Percentiles rank a stretch among this genome's conserved stretches.
phyloP scores from a whole-genome alignment of 306 rosid genomes.

The Vicia sativa region DNA sequence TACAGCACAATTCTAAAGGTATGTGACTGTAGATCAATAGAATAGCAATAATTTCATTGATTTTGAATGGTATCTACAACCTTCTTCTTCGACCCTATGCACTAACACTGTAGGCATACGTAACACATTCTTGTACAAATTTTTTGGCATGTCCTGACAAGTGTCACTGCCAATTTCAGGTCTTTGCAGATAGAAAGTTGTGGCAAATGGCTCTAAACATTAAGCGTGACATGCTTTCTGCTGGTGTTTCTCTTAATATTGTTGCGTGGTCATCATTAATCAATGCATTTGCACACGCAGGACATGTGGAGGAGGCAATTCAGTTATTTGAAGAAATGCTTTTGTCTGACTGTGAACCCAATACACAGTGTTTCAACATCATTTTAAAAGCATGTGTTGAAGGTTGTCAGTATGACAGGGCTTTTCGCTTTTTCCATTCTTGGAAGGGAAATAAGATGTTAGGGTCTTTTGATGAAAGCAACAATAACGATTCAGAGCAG shows the following conservation, averaged over 20 bases:
- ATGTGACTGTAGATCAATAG: slow-evolving; percentile 33
- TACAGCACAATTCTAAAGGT: slow-evolving; percentile 98
- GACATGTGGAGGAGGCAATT: slow-evolving; percentile 82
- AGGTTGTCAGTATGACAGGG: slow-evolving; percentile 92
- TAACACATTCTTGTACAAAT: slow-evolving; percentile 7
- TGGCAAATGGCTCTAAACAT: slow-evolving; percentile 89
- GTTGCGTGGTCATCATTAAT: slow-evolving; percentile 92
- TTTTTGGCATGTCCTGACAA: slow-evolving; percentile 40
- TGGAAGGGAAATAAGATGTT: slow-evolving; percentile 63
- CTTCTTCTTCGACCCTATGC: slow-evolving; percentile 24
- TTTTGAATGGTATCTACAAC: slow-evolving; percentile 22
- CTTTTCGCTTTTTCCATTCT: slow-evolving; percentile 81
- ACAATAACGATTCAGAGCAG: slow-evolving; percentile 42
- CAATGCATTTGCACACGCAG: slow-evolving; percentile 96
- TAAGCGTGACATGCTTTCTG: slow-evolving; percentile 83
- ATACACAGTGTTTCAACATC: slow-evolving; percentile 87
- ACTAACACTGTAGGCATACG: slow-evolving; percentile 1
- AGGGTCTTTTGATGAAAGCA: slow-evolving; percentile 44
- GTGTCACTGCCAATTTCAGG: slow-evolving; percentile 59
- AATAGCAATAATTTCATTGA: slow-evolving; percentile 29
- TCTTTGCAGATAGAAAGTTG: slow-evolving; percentile 79
- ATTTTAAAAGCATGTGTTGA: slow-evolving; percentile 93
- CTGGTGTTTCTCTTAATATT: slow-evolving; percentile 79
- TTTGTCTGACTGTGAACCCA: slow-evolving; percentile 80
- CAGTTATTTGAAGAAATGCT: slow-evolving; percentile 92